Conservation (phyloP, 371 early-diverging fungal species). For the Mortierella sp. region DNA sequence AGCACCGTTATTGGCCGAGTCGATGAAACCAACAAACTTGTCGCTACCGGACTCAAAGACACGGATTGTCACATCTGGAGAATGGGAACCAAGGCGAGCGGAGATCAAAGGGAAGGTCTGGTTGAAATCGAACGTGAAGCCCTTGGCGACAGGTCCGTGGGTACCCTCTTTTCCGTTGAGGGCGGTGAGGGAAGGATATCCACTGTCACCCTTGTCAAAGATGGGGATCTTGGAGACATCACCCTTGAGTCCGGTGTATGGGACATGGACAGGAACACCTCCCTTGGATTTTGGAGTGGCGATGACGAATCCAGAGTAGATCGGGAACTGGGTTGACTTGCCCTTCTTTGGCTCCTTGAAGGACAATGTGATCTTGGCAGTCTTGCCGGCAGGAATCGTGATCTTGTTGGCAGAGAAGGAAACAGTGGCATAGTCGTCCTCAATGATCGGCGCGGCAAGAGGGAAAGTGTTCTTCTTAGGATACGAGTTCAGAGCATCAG, state of each 20-base stretch:
- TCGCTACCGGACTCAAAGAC: conserved; percentile 11
- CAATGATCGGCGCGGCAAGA: conserved; percentile 24
- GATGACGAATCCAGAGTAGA: conserved; percentile 44
- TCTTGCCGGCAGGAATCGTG: conserved; percentile 56
- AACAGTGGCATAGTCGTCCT: conserved; percentile 49
- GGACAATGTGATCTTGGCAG: conserved; percentile 47
- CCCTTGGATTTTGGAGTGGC: conserved; percentile 26
- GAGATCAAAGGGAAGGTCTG: not conserved
- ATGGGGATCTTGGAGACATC: conserved; percentile 58
- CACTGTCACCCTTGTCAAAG: conserved; percentile 33
- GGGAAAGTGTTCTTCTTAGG: conserved; percentile 25
- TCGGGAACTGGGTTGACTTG: conserved; percentile 27
- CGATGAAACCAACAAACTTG: conserved; percentile 23
- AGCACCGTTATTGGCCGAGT: not conserved
- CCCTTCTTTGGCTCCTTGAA: conserved; percentile 55
- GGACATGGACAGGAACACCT: conserved; percentile 52
- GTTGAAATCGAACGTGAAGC: conserved; percentile 14
- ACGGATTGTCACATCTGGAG: conserved; percentile 29
- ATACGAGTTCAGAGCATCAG: conserved; percentile 58
- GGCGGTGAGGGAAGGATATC: conserved; percentile 9
- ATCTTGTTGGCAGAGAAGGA: conserved; percentile 43
- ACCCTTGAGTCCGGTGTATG: conserved; percentile 64
- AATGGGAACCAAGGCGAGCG: conserved; percentile 36
- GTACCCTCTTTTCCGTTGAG: not conserved
- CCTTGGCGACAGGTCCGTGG: not conserved